These are phyloP conservation scores for Carpinus viminea DNA, from an alignment of 306 rosid genomes.

Conservation along the genomic window DNA sequence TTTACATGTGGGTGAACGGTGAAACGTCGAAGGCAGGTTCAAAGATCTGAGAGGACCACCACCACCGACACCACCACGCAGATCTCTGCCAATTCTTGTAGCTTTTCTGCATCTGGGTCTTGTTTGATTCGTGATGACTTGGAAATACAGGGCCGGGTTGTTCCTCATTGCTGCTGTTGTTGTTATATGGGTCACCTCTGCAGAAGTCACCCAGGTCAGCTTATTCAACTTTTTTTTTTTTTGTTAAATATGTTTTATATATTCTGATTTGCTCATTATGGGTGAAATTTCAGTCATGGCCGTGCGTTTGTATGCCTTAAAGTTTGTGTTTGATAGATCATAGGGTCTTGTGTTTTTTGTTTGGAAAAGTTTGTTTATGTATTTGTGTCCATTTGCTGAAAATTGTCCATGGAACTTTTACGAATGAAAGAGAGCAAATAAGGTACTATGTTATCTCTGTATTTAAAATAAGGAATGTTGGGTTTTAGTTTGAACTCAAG, in stretches of 20 bases:
- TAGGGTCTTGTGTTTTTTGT: background rate
- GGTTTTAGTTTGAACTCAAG: no score
- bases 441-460: no score
- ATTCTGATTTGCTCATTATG: background rate
- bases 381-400: background rate
- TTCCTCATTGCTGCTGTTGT: constrained; percentile 80
- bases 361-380: background rate
- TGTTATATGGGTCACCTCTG: constrained; percentile 90
- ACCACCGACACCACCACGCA: background rate
- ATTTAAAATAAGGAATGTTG: no score
- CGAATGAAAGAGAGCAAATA: no score
- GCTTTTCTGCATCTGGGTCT: constrained; percentile 36
- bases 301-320: constrained; percentile 2
- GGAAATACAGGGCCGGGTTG: constrained; percentile 83
- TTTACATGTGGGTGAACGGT: constrained; percentile 22
- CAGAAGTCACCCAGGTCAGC: constrained; percentile 94
- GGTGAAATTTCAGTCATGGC: background rate
- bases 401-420: background rate
- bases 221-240: background rate
- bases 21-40: constrained; percentile 24
- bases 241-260: background rate
- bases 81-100: constrained; percentile 38
- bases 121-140: constrained; percentile 53
- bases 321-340: constrained; percentile 15
- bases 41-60: constrained; percentile 32